Base-by-base conservation (phyloP, 495 filamentous ascomycete genomes). In the Xylaria grammica region DNA sequence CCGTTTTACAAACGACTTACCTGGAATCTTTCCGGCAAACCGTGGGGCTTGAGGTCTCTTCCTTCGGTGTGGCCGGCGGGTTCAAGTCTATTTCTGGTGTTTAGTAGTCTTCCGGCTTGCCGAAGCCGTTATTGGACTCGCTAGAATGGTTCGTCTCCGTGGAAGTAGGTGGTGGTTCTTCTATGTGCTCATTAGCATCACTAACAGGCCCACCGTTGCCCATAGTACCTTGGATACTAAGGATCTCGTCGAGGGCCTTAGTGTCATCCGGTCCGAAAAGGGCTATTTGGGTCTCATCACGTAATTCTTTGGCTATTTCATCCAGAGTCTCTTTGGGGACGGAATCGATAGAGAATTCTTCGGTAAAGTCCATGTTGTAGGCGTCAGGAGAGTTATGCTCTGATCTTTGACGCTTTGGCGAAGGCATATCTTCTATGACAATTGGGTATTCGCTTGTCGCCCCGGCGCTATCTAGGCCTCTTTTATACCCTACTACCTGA, bases 361-460 rank as follows among this genome's bases (percentile, higher is more conserved):
- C n/a, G n/a, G n/a, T n/a, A n/a, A n/a, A n/a, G n/a, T n/a, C n/a
- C n/a, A n/a, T n/a, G n/a, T n/a, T n/a, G n/a, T n/a, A n/a, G n/a
- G n/a, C n/a, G n/a, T n/a, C n/a, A n/a, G n/a, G n/a, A n/a, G n/a
- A n/a, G n/a, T n/a, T 11, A n/a, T 1, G 20, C 7, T 50, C 24
- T 3, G 50, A 1, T 13, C 44, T 52, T 44, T 13, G 62, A 30
- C 53, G 62, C 15, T 64, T 64, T 13, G 11, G 34, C 0, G 26
- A 45, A 11, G 38, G 38, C 9, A 0, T 3, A 26, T 22, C 48
- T 15, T 40, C 4, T 32, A 26, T 3, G 4, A 10, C 5, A 6
- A 22, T 5, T 30, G 36, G 32, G 17, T 20, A 5, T 4, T 26
- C 11, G 5, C 3, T 11, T 40, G 22, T n/a, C n/a, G n/a, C n/a